Evolutionary conservation across 2,329 filamentous ascomycete species (phyloP).

Genomic region (Diplodia intermedia): DNA sequence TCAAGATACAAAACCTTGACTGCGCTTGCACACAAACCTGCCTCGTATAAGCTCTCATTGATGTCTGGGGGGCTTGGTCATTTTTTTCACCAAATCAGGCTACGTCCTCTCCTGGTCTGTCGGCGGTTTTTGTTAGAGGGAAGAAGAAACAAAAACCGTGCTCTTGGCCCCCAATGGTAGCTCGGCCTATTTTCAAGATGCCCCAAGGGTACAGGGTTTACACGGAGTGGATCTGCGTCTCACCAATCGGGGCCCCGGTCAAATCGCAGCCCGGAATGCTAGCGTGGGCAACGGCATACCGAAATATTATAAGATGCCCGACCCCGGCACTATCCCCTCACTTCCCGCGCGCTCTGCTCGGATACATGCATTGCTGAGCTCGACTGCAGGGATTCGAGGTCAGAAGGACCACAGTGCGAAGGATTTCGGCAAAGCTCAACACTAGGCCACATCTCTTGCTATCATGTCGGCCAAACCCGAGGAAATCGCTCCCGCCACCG

Average conservation of each 20-base stretch:
- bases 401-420: too few species aligned
- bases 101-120: neutral
- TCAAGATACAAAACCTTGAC: neutral
- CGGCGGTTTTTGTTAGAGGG: neutral
- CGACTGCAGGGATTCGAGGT: too few species aligned
- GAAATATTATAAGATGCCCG: neutral
- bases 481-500: neutral
- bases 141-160: neutral
- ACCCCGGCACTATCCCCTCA: neutral
- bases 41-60: neutral
- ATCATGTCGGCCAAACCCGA: neutral
- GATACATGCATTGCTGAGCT: too few species aligned
- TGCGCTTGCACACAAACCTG: neutral
- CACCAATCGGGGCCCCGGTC: neutral
- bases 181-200: neutral
- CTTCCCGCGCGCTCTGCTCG: too few species aligned
- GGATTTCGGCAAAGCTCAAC: too few species aligned
- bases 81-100: neutral
- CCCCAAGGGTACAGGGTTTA: neutral
- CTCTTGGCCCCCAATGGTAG: neutral
- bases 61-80: neutral
- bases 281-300: neutral
- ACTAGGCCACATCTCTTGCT: too few species aligned
- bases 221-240: neutral
- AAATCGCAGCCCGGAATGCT: neutral